Evolutionary conservation across 164 flowering plant genomes (phyloP).

Genomic region (Chimonanthus praecox): DNA sequence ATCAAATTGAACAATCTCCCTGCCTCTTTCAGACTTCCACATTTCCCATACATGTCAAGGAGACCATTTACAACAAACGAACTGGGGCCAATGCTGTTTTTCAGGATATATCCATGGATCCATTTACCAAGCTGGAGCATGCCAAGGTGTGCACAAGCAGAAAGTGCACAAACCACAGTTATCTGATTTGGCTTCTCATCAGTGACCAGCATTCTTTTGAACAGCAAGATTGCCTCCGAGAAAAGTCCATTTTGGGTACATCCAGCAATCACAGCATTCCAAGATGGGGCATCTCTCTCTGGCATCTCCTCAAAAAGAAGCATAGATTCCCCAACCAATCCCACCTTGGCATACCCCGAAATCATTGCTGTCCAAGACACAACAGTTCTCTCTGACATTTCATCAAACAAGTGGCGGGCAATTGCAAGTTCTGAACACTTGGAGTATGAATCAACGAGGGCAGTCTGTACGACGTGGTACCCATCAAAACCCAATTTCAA

Average conservation of each 20-base stretch:
- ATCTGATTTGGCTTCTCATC: constrained; percentile 41
- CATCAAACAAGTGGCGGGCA: constrained; percentile 49
- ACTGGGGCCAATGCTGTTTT: constrained; percentile 27
- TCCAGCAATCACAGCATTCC: constrained; percentile 65
- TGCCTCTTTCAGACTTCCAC: constrained; percentile 52
- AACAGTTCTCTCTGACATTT: constrained; percentile 48
- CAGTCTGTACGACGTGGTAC: constrained; percentile 52
- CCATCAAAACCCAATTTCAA: constrained; percentile 40
- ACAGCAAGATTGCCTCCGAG: constrained; percentile 40
- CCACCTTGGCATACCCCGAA: constrained; percentile 43
- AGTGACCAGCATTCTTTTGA: constrained; percentile 36
- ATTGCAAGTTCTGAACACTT: constrained; percentile 24
- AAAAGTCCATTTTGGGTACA: constrained; percentile 60
- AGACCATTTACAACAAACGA: constrained; percentile 39
- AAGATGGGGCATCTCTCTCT: constrained; percentile 50
- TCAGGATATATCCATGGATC: constrained; percentile 45
- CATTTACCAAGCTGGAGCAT: constrained; percentile 52
- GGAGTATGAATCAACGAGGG: constrained; percentile 45
- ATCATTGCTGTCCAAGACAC: constrained; percentile 70
- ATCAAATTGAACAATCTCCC: constrained; percentile 34
- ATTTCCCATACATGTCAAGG: constrained; percentile 69
- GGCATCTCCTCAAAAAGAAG: constrained; percentile 52
- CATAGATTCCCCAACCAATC: constrained; percentile 41
- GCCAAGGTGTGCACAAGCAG: constrained; percentile 60
- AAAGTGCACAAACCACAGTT: constrained; percentile 41